Evolutionary conservation across 2,329 filamentous ascomycete species (phyloP).

Genomic region (Fusarium caatingaense): DNA sequence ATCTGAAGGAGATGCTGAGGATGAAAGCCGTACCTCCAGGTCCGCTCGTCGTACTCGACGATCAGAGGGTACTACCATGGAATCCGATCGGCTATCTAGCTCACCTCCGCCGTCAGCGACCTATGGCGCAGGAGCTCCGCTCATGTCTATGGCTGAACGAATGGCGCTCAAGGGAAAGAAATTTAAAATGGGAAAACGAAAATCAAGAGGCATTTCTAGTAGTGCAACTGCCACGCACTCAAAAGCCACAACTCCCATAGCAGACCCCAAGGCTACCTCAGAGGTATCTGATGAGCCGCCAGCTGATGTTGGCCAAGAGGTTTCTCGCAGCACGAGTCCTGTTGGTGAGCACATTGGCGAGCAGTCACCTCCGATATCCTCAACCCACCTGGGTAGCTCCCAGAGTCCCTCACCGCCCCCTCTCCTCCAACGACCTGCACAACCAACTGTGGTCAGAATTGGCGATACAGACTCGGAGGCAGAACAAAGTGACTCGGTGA

Average conservation of each 20-base stretch:
- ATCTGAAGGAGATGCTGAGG: slow-evolving; percentile 1
- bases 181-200: slow-evolving; percentile 62
- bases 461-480: slow-evolving; percentile 42
- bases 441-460: slow-evolving; percentile 43
- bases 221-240: slow-evolving; percentile 13
- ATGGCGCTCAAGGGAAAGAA: slow-evolving; percentile 65
- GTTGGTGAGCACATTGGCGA: neutral
- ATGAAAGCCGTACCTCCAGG: slow-evolving; percentile 20
- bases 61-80: slow-evolving; percentile 27
- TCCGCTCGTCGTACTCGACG: slow-evolving; percentile 42
- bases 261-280: neutral
- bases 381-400: slow-evolving; percentile 19
- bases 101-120: slow-evolving; percentile 9
- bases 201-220: slow-evolving; percentile 21
- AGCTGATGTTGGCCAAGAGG: neutral
- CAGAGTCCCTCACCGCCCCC: slow-evolving; percentile 29
- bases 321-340: neutral
- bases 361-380: slow-evolving; percentile 12
- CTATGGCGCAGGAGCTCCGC: slow-evolving; percentile 44
- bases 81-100: slow-evolving; percentile 3
- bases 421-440: neutral
- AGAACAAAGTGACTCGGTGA: slow-evolving; percentile 19
- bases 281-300: neutral
- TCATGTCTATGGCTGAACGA: slow-evolving; percentile 69
- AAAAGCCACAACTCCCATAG: neutral